phyloP scores from a whole-genome alignment of 192 early-diverging fungal genomes.

The Rhizophagus clarus region DNA sequence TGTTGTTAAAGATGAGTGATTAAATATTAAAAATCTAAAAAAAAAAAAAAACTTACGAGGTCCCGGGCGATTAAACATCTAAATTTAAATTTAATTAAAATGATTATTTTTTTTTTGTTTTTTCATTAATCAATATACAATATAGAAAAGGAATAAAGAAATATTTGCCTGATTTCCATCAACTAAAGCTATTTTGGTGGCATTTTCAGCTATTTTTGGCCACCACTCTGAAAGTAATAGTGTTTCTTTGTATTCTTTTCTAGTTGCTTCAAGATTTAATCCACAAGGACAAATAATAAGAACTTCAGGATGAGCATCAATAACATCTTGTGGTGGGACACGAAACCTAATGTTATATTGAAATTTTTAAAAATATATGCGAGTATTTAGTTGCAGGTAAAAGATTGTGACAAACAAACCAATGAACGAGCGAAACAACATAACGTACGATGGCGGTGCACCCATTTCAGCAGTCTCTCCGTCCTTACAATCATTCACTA shows the following conservation, averaged over 20 bases:
- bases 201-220: conserved; percentile 34
- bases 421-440: background rate
- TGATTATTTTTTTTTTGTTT: background rate
- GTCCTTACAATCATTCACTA: conserved; percentile 42
- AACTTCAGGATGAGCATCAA: conserved; percentile 39
- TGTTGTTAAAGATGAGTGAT: background rate
- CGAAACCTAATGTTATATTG: conserved; percentile 30
- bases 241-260: conserved; percentile 39
- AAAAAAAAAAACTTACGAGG: conserved; percentile 42
- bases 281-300: conserved; percentile 54
- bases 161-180: conserved; percentile 49
- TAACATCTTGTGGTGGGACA: conserved; percentile 38
- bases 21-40: background rate
- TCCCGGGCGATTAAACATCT: conserved; percentile 58
- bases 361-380: background rate
- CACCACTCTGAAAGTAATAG: conserved; percentile 45
- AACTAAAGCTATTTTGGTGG: conserved; percentile 44
- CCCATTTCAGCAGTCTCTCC: conserved; percentile 21
- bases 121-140: too few species aligned
- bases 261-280: conserved; percentile 46
- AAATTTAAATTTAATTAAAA: background rate
- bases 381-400: too few species aligned
- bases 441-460: conserved; percentile 48
- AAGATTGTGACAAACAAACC: too few species aligned
- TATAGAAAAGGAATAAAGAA: too few species aligned